A percentile compares a stretch with the other conserved stretches of the same genome.
Evolutionary conservation across 495 filamentous ascomycete genomes (phyloP).

Genomic region (Aspergillus diversus): DNA sequence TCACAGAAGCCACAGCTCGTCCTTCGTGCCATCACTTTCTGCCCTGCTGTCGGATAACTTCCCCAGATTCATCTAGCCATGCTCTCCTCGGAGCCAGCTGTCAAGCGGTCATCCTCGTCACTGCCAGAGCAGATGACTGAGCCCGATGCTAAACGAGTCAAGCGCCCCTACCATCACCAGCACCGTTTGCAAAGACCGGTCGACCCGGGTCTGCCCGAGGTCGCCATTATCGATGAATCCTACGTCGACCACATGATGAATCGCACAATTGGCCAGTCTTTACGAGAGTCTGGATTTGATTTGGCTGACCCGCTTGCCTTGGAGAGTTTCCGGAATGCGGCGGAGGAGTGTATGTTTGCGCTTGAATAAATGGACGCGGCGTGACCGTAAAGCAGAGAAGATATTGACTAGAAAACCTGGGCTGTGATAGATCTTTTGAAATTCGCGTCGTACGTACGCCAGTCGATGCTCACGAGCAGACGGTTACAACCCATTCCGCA

Average conservation of each 20-base stretch:
- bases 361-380: neutral
- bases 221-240: conserved; percentile 48
- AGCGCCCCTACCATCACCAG: conserved; percentile 51
- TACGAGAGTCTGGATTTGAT: conserved; percentile 61
- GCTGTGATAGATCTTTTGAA: conserved; percentile 56
- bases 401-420: conserved; percentile 25
- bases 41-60: neutral
- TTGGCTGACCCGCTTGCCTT: conserved; percentile 60
- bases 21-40: conserved; percentile 6
- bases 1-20: conserved; percentile 16
- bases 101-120: conserved; percentile 50
- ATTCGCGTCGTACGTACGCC: conserved; percentile 57
- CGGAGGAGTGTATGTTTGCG: conserved; percentile 64
- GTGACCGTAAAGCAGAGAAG: neutral
- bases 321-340: conserved; percentile 56
- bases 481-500: conserved; percentile 64
- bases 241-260: conserved; percentile 57
- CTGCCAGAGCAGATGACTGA: conserved; percentile 24
- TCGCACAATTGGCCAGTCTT: conserved; percentile 56
- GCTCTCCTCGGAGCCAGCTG: conserved; percentile 34
- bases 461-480: conserved; percentile 64
- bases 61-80: conserved; percentile 29
- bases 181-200: conserved; percentile 42
- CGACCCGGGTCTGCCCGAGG: conserved; percentile 35
- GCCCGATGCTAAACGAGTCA: conserved; percentile 44